Evolutionary conservation across 176 grass and related monocot genomes (phyloP).

Genomic region (Zizania latifolia): DNA sequence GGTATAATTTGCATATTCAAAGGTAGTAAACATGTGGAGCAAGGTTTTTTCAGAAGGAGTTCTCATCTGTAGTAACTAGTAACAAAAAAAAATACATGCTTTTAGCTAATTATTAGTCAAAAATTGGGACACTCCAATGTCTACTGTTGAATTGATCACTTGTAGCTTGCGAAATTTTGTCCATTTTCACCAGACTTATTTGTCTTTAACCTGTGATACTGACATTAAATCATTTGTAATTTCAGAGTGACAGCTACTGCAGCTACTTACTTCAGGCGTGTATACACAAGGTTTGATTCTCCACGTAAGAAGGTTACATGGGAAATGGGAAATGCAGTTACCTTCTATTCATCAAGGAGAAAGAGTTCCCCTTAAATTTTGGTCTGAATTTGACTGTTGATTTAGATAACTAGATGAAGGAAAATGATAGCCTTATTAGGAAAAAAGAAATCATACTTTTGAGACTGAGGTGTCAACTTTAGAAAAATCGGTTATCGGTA

Average conservation of each 20-base stretch:
- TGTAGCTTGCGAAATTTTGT: background rate
- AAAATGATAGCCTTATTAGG: background rate
- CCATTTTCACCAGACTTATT: background rate
- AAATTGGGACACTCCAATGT: no score
- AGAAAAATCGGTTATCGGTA: no score
- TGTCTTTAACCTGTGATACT: background rate
- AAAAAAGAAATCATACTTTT: background rate
- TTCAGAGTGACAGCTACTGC: constrained; percentile 97
- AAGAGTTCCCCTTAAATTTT: background rate
- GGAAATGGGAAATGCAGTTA: background rate
- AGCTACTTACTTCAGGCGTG: constrained; percentile 91
- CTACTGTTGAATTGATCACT: background rate
- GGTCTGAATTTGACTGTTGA: constrained; percentile 1
- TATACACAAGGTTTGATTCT: constrained; percentile 82
- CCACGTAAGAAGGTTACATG: background rate
- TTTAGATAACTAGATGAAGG: constrained; percentile 5
- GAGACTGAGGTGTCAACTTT: background rate
- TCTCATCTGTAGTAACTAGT: no score
- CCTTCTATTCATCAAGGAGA: background rate
- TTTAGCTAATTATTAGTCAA: no score
- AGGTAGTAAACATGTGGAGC: constrained; percentile 13
- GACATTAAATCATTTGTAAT: constrained; percentile 28
- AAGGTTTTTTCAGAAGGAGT: background rate
- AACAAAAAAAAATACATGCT: no score
- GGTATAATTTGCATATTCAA: background rate